Evolutionary conservation across 1,139 yeast species (phyloP), one percentile per base, ranked within the genome.

Genomic region (Zygosaccharomyces pseudobailii): DNA sequence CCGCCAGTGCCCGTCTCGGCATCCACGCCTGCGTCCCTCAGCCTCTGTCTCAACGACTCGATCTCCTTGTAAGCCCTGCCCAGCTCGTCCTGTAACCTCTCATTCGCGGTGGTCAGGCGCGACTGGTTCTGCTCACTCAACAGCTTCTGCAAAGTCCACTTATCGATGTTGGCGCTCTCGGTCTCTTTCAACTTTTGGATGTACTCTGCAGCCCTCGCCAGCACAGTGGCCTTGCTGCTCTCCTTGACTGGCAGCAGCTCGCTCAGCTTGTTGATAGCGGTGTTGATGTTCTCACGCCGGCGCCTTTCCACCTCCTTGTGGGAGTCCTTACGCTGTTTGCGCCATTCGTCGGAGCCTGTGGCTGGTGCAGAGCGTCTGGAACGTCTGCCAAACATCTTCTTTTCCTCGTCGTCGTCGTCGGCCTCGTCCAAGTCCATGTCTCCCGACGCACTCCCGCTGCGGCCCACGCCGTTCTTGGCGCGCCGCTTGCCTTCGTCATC

Each of bases 231-330:
- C 74, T 92, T 92, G 69, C 90, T 90, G 51, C 92, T 82, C 67
- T 90, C 97, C 49, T 86, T 81, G 32, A 90, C 84, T 19, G 97
- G 97, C 47, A 92, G 82, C 34, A 69, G 72, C 41, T 80, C 79
- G 35, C 95, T 87, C 58, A 92, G 76, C 60, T 84, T 89, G 60
- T 83, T 84, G 64, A 92, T 90, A 9, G 97, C 97, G 44, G 78
- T 75, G 69, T 90, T 92, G 65, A 92, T 92, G 43, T 85, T 82
- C 65, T 92, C 97, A 61, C 99, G 81, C 65, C 99, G 83, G 61
- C 97, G 82, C 63, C 97, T 79, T 71, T 92, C 99, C 27, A 92
- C 98, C 70, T 94, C 98, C 69, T 92, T 92, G 72, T 92, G 99
- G 67, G 88, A 90, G 59, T 87, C 87, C 59, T 87, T 83, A 58